Percentiles rank a stretch among this genome's conserved stretches.
These are phyloP conservation scores for Apium graveolens DNA, from an alignment of 129 eudicot species.

Conservation along the genomic window DNA sequence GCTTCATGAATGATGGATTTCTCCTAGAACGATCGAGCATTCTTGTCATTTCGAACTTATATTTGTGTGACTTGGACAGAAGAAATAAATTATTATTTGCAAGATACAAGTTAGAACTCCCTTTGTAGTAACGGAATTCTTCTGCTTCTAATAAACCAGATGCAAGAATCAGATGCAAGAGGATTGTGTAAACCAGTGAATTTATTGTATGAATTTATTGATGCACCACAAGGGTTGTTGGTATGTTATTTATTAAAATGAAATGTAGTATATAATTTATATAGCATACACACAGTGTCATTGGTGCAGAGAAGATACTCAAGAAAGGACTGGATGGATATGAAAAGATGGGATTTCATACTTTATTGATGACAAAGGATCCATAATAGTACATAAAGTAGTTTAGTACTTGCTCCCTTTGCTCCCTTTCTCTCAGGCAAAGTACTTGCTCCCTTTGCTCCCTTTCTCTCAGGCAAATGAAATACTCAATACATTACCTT, in stretches of 20 bases:
- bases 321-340: neutral
- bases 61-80: neutral
- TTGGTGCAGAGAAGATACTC: neutral
- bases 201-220: neutral
- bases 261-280: too few species aligned
- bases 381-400: neutral
- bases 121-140: neutral
- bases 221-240: neutral
- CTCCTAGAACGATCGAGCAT: neutral
- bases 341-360: neutral
- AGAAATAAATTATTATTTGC: neutral
- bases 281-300: neutral
- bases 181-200: neutral
- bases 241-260: neutral
- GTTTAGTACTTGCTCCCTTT: neutral
- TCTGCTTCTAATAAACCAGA: neutral
- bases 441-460: neutral
- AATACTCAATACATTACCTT: neutral
- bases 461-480: too few species aligned
- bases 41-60: neutral
- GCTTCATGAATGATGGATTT: neutral
- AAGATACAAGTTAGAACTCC: neutral
- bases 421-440: too few species aligned
- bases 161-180: neutral
- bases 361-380: neutral